phyloP scores from a whole-genome alignment of 495 filamentous ascomycete genomes.

The Neurospora sp. region DNA sequence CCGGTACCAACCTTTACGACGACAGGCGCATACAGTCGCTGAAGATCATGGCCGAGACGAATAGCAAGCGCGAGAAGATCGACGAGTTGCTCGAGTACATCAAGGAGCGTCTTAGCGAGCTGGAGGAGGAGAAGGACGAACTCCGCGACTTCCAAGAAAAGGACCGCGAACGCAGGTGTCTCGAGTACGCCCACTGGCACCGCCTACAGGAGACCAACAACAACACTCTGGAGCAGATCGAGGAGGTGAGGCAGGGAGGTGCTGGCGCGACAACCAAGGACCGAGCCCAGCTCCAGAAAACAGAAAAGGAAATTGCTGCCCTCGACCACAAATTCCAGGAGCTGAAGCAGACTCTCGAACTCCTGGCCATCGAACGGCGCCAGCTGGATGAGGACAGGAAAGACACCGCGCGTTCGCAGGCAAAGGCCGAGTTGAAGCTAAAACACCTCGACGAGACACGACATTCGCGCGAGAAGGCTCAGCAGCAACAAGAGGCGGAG shows the following conservation, averaged over 20 bases:
- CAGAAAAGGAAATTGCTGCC: constrained; percentile 69
- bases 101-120: constrained; percentile 73
- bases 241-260: constrained; percentile 68
- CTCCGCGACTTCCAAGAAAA: constrained; percentile 87
- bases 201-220: constrained; percentile 73
- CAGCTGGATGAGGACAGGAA: constrained; percentile 86
- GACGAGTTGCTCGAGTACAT: constrained; percentile 88
- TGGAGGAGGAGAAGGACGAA: constrained; percentile 97
- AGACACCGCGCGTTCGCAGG: constrained; percentile 62
- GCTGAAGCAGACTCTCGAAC: constrained; percentile 70
- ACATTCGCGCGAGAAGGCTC: constrained; percentile 62
- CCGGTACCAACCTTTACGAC: constrained; percentile 95
- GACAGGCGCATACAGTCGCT: constrained; percentile 77
- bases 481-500: constrained; percentile 59
- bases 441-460: constrained; percentile 74
- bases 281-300: constrained; percentile 61
- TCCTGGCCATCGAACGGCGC: constrained; percentile 75
- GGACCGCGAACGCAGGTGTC: constrained; percentile 81
- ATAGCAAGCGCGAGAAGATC: constrained; percentile 87
- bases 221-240: constrained; percentile 69
- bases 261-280: constrained; percentile 76
- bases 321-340: constrained; percentile 70
- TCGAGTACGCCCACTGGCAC: constrained; percentile 91
- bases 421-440: constrained; percentile 75
- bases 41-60: constrained; percentile 96